Conservation (phyloP, 192 early-diverging fungal genomes). For the Neocallimastix lanati region DNA sequence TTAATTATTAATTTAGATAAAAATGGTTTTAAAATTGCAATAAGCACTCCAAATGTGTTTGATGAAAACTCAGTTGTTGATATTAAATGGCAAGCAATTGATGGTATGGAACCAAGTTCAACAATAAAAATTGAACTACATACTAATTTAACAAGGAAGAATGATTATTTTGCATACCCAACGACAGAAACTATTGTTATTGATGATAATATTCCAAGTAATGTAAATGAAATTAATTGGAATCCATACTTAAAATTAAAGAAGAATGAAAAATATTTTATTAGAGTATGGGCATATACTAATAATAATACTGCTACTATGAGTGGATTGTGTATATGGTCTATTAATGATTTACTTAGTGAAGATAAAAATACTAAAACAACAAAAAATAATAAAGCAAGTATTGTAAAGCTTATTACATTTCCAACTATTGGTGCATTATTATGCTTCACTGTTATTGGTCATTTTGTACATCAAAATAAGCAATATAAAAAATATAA, state of each 20-base stretch:
- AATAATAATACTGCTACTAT: background rate
- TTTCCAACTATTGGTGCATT: background rate
- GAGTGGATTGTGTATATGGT: background rate
- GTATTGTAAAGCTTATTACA: background rate
- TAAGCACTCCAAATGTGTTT: background rate
- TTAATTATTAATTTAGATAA: no score
- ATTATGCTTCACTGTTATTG: background rate
- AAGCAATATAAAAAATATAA: background rate
- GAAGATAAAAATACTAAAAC: background rate
- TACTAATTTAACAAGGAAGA: background rate
- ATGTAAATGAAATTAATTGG: background rate
- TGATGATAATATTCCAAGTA: background rate
- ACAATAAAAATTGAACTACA: background rate
- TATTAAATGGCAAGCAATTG: background rate
- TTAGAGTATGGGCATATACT: background rate
- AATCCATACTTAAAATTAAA: background rate
- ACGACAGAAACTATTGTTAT: background rate
- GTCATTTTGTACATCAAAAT: background rate
- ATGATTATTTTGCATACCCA: background rate
- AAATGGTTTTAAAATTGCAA: background rate
- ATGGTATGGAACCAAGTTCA: background rate
- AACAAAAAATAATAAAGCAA: background rate
- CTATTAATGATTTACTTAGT: background rate
- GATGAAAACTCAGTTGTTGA: background rate
- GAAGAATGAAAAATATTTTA: background rate